Evolutionary conservation across 2,329 filamentous ascomycete species (phyloP), one percentile per base, ranked within the genome.

Genomic region (Colletotrichum eleusines): DNA sequence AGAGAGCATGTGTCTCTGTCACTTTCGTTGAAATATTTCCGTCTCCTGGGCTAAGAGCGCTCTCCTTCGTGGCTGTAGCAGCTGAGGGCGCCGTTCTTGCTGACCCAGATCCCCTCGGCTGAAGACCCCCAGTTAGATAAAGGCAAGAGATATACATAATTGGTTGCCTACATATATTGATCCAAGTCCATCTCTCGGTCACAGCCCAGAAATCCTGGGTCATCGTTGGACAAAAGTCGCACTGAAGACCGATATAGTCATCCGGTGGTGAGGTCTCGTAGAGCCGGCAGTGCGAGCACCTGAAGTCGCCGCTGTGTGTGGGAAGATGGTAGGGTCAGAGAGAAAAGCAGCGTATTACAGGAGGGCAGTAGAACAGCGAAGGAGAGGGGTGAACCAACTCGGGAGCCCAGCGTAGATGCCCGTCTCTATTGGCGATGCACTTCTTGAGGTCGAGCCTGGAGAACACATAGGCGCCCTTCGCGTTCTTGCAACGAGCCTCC

Each of bases 381-480:
- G 4, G 5, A 20, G 31, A 20, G 7, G 5, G 12, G 4, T 3
- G 2, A 40, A 57, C 46, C 18, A 28, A 62, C 59, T 20, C 18
- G n/a, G 31, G n/a, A 14, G 33, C 18, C 60, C 48, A 63, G 1
- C 18, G 7, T 8, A 63, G 48, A 12, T 31, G 5, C 9, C 60
- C 60, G 16, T 54, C 38, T 12, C 14, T 14, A 18, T 63, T 63
- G 23, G 50, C 48, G 38, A 63, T 44, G 20, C 60, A 63, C 26
- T 54, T 63, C 20, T 63, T 63, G 35, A 63, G 48, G 50, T 63
- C 26, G 18, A 63, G 48, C 48, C 14, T 63, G 26, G 60, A 54
- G 26, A 42, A 33, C 0, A 54, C 14, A 3, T 33, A 2, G 5
- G 2, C 26, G 26, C 60, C 60, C 18, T 11, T 20, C 18, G n/a